Evolutionary conservation across 495 filamentous ascomycete species (phyloP).

Genomic region (Talaromyces trachyspermus): DNA sequence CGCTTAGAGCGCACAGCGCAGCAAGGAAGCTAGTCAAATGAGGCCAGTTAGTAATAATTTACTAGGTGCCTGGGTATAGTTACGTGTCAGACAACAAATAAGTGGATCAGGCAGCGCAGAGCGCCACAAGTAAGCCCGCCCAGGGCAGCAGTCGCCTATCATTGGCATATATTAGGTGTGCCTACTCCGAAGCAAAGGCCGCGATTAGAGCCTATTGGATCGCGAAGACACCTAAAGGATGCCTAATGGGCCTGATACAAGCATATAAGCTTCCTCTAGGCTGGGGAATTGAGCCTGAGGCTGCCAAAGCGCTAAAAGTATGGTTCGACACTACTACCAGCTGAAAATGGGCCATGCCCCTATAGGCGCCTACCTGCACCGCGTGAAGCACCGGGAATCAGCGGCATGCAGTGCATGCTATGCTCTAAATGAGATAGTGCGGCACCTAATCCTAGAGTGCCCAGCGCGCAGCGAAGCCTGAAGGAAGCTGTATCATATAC

Average conservation of each 20-base stretch:
- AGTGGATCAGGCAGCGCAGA: neutral
- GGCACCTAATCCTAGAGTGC: neutral
- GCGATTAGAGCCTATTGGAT: neutral
- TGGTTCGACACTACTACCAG: constrained; percentile 5
- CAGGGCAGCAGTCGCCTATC: neutral
- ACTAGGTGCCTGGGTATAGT: neutral
- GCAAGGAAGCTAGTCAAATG: neutral
- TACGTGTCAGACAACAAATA: neutral
- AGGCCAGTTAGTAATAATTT: neutral
- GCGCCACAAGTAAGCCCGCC: neutral
- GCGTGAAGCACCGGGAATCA: neutral
- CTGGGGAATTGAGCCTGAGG: neutral
- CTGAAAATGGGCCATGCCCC: constrained; percentile 3
- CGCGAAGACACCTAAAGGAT: neutral
- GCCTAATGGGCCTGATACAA: neutral
- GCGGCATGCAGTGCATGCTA: neutral
- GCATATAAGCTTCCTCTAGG: neutral
- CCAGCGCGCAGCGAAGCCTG: too few relatives aligned
- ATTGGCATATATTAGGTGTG: neutral
- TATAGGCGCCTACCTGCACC: constrained; percentile 1
- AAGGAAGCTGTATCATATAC: too few relatives aligned
- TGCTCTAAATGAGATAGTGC: neutral
- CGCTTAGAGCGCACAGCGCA: neutral
- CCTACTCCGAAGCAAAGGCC: neutral
- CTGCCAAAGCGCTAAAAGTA: neutral